These are phyloP conservation scores for Ceratobasidium sp. DNA, from an alignment of 1,284 basidiomycete species.

Conservation along the genomic window DNA sequence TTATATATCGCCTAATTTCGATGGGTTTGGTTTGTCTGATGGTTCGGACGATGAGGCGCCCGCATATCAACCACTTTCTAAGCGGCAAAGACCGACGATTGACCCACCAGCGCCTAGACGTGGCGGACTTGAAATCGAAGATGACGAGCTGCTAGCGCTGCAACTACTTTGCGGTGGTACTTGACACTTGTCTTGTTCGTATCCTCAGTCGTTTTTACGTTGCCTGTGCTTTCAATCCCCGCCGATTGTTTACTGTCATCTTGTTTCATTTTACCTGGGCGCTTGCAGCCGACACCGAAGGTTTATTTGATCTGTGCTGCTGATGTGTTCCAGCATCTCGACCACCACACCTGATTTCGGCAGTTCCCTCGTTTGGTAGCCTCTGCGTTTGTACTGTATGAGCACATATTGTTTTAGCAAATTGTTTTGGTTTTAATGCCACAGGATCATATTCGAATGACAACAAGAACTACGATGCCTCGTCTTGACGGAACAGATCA, in stretches of 20 bases:
- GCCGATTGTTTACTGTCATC: not conserved
- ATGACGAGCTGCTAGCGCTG: conserved; percentile 70
- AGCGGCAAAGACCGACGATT: conserved; percentile 52
- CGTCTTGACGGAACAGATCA: conserved; percentile 23
- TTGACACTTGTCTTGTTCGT: not conserved
- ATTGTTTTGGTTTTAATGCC: conserved; percentile 7
- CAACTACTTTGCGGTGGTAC: conserved; percentile 58
- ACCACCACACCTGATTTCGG: conserved; percentile 9
- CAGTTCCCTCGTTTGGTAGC: not conserved
- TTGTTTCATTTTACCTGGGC: not conserved
- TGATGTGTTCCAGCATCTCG: not conserved
- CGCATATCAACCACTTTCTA: conserved; percentile 57
- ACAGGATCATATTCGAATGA: conserved; percentile 24
- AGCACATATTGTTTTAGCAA: not conserved
- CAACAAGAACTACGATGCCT: conserved; percentile 10
- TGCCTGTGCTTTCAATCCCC: not conserved
- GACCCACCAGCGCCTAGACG: too few relatives aligned
- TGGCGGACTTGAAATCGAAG: conserved; percentile 59
- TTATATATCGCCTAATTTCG: conserved; percentile 81
- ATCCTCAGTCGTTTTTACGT: not conserved
- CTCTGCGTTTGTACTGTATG: conserved; percentile 32
- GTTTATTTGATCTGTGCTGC: conserved; percentile 11
- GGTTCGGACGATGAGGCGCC: conserved; percentile 62
- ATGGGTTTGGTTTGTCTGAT: conserved; percentile 72
- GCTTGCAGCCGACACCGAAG: not conserved